Evolutionary conservation across 2,329 filamentous ascomycete species (phyloP), one percentile per base, ranked within the genome.

Genomic region (Alternaria conjuncta): DNA sequence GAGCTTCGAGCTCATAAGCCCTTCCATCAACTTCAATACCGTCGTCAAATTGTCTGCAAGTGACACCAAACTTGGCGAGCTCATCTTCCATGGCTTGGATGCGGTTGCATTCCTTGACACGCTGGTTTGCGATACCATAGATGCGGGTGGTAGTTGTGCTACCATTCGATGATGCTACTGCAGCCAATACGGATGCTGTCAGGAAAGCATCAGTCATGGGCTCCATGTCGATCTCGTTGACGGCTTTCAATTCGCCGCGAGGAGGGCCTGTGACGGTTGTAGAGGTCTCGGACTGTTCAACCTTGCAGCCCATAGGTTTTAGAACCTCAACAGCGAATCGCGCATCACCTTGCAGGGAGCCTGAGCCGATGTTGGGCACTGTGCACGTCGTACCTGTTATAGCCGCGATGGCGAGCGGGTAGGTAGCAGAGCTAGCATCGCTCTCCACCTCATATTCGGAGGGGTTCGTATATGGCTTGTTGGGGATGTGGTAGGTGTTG

Each of bases 121-220:
- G 89, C 79, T 99, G 96, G 75, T 99, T 99, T 28, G 96, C 96
- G 71, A 99, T 99, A 54, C 96, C 96, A 15, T 90, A 91, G 69
- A 99, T 98, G 60, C 88, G 89, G 0, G 96, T 99, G 3, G 88
- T 90, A 49, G 83, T 83, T 41, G 84, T 86, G 9, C 80, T 78
- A 55, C 82, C 83, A 55, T 89, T 89, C 2, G 92, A 93, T 13
- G 87, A 89, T 10, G 95, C 94, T 46, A 97, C 93, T 36, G 96
- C 96, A 25, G 94, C 96, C 50, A 99, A 86, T 5, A 97, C 94
- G 2, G 94, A 96, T 18, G 96, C 96, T 5, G 94, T 97, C 56
- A 99, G 86, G 85, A 99, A 99, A 53, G 96, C 96, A 80, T 99
- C 96, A 0, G 96, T 99, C 96, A 99, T 99, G 1, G 95, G 92